A percentile compares a stretch with the other conserved stretches of the same genome.
Conservation (phyloP, 257 asterid species). For the Leptodermis oblonga region DNA sequence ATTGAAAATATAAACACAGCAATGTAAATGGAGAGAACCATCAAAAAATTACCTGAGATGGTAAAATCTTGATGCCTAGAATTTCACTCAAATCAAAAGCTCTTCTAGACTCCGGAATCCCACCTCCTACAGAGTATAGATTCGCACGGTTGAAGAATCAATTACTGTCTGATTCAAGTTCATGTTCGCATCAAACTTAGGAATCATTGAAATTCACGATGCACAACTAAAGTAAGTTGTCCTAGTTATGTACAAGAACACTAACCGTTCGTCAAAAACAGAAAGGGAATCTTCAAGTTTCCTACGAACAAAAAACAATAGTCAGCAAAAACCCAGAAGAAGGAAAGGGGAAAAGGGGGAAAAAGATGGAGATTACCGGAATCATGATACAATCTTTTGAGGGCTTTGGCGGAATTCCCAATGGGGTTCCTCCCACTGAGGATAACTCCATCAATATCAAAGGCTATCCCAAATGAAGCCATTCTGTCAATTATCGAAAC, state of each 20-base stretch:
- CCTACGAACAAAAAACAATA: slow-evolving; percentile 36
- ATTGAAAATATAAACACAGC: neutral
- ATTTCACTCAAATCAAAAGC: slow-evolving; percentile 52
- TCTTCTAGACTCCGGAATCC: slow-evolving; percentile 57
- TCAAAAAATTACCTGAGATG: slow-evolving; percentile 47
- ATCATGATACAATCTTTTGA: slow-evolving; percentile 42
- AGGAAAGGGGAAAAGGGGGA: neutral
- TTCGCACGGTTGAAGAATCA: slow-evolving; percentile 4
- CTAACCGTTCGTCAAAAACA: slow-evolving; percentile 64
- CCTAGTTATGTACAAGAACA: neutral
- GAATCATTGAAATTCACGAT: neutral
- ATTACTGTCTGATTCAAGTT: neutral
- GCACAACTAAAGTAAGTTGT: neutral
- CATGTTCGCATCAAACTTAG: neutral
- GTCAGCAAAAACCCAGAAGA: neutral
- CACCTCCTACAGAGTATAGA: slow-evolving; percentile 51
- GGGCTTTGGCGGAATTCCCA: slow-evolving; percentile 51
- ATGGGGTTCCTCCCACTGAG: slow-evolving; percentile 51
- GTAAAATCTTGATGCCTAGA: slow-evolving; percentile 44
- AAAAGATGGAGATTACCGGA: slow-evolving; percentile 29
- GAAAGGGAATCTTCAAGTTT: slow-evolving; percentile 46
- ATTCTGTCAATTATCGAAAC: neutral
- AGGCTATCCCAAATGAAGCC: slow-evolving; percentile 53
- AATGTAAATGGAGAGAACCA: neutral
- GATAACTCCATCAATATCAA: slow-evolving; percentile 61